These are phyloP conservation scores for Boletellus deceptivus DNA, from an alignment of 1,284 basidiomycete species.

Conservation along the genomic window DNA sequence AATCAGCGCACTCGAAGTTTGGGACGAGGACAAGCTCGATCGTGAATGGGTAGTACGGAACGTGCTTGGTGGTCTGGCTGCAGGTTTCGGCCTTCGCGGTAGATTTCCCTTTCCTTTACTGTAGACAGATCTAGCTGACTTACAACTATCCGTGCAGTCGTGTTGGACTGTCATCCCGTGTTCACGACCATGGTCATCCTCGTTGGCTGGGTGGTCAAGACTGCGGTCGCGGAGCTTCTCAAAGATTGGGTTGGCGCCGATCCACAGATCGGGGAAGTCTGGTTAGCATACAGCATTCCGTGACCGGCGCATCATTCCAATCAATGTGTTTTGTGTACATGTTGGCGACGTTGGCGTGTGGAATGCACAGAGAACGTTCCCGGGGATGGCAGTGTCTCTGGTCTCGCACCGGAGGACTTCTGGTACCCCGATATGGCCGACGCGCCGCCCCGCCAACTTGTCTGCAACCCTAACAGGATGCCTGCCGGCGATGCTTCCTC, in stretches of 20 bases:
- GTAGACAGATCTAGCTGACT: conserved; percentile 24
- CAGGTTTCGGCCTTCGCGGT: conserved; percentile 69
- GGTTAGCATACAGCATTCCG: conserved; percentile 78
- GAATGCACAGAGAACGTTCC: not conserved
- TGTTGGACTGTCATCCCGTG: conserved; percentile 70
- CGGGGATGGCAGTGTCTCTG: conserved; percentile 8
- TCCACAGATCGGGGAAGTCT: conserved; percentile 53
- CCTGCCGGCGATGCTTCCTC: conserved; percentile 42
- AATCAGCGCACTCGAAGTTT: conserved; percentile 41
- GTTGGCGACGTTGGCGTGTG: not conserved
- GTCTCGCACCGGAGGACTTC: conserved; percentile 14
- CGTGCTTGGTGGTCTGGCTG: conserved; percentile 81
- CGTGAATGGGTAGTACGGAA: conserved; percentile 85
- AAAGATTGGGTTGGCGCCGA: conserved; percentile 62
- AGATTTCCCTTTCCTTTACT: conserved; percentile 3
- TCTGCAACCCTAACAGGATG: conserved; percentile 21
- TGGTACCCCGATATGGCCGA: conserved; percentile 16
- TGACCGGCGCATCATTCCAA: conserved; percentile 27
- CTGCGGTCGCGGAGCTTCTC: conserved; percentile 55
- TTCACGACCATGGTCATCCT: conserved; percentile 79
- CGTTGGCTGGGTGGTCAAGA: conserved; percentile 75
- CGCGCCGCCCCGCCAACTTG: not conserved
- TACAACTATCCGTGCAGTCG: conserved; percentile 44
- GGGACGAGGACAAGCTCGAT: conserved; percentile 70
- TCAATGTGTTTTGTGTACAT: not conserved